Evolutionary conservation across 2,329 filamentous ascomycete species (phyloP).

Genomic region (Amauroascus verrucosus): DNA sequence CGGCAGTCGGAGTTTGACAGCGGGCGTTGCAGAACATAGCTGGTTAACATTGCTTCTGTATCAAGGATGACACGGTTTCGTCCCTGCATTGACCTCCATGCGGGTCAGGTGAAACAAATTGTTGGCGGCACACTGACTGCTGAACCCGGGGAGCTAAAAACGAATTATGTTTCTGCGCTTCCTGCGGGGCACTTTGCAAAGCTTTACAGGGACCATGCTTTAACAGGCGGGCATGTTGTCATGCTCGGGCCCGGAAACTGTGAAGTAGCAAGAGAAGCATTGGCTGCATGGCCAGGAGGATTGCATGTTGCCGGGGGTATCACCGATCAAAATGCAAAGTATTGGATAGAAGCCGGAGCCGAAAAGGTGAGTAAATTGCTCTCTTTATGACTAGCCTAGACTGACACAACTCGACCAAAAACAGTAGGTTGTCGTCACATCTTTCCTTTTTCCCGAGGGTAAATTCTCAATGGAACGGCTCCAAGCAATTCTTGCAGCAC

Average conservation of each 20-base stretch:
- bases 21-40: background rate
- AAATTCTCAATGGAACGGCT: constrained; percentile 70
- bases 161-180: constrained; percentile 82
- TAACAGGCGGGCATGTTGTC: constrained; percentile 83
- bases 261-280: constrained; percentile 64
- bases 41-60: background rate
- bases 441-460: constrained; percentile 78
- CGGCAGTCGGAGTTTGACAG: background rate
- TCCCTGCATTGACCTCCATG: constrained; percentile 93
- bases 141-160: constrained; percentile 58
- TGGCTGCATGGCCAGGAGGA: constrained; percentile 65
- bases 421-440: constrained; percentile 87
- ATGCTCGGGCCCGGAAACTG: constrained; percentile 89
- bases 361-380: constrained; percentile 57
- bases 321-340: constrained; percentile 66
- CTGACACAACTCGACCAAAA: constrained; percentile 6
- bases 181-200: constrained; percentile 70
- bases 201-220: constrained; percentile 64
- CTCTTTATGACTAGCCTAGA: background rate
- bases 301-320: constrained; percentile 94
- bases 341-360: constrained; percentile 81
- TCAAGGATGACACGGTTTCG: constrained; percentile 75
- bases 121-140: constrained; percentile 84
- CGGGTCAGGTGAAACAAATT: constrained; percentile 97
- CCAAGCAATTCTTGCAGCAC: constrained; percentile 58